Percentiles rank a stretch among this genome's conserved stretches.
These are phyloP conservation scores for Penicillium italicum DNA, from an alignment of 2,329 filamentous ascomycete species.

Conservation along the genomic window DNA sequence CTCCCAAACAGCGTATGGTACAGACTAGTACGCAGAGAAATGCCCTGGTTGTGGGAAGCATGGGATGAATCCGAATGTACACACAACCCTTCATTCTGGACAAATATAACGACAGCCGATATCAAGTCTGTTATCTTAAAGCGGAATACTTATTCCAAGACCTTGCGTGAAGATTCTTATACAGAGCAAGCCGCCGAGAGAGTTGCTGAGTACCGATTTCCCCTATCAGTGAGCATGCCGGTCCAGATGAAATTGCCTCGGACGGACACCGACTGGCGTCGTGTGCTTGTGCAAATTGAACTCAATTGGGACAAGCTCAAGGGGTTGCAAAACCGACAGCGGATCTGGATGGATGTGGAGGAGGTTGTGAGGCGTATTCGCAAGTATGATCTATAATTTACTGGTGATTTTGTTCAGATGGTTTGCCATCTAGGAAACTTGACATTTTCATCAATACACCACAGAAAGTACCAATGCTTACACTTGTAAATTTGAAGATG, in stretches of 20 bases:
- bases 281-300: conserved; percentile 20
- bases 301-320: conserved; percentile 19
- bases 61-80: conserved; percentile 8
- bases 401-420: too few species aligned
- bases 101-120: conserved; percentile 4
- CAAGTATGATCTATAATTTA: neutral
- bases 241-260: neutral
- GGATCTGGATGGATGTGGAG: conserved; percentile 21
- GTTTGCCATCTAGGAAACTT: neutral
- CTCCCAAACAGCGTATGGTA: conserved; percentile 15
- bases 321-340: conserved; percentile 22
- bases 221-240: neutral
- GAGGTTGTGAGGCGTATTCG: conserved; percentile 41
- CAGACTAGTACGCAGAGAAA: conserved; percentile 12
- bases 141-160: neutral
- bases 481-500: neutral
- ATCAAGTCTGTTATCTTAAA: neutral
- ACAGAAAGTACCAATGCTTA: neutral
- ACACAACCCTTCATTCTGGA: conserved; percentile 11
- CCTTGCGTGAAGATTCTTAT: neutral
- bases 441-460: neutral
- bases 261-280: conserved; percentile 19
- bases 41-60: conserved; percentile 21
- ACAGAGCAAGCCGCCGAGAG: neutral
- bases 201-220: conserved; percentile 1